These are phyloP conservation scores for Paramyrothecium sp. DNA, from an alignment of 2,329 filamentous ascomycete species.

Conservation along the genomic window DNA sequence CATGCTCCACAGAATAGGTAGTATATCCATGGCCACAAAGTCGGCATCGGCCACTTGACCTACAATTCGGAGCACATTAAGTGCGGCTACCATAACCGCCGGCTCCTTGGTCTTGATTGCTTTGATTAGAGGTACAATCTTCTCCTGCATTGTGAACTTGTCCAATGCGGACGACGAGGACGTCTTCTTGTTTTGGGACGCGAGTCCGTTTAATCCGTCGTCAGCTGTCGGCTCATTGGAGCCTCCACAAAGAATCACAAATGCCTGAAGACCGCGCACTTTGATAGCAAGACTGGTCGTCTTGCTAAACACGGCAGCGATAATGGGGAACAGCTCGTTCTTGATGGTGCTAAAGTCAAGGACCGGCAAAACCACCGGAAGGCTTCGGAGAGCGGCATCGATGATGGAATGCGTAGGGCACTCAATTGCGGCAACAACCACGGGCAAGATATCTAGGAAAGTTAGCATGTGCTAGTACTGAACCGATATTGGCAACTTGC, in stretches of 20 bases:
- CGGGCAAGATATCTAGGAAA: slow-evolving; percentile 74
- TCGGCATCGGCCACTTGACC: slow-evolving; percentile 81
- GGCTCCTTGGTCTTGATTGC: slow-evolving; percentile 98
- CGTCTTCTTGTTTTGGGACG: slow-evolving; percentile 57
- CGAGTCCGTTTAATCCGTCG: slow-evolving; percentile 76
- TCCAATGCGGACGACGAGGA: slow-evolving; percentile 79
- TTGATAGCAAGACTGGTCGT: slow-evolving; percentile 95
- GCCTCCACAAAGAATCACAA: slow-evolving; percentile 86
- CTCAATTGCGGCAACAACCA: slow-evolving; percentile 80
- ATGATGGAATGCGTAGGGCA: slow-evolving; percentile 87
- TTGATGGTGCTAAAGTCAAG: slow-evolving; percentile 97
- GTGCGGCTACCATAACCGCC: slow-evolving; percentile 91
- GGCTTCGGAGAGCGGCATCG: slow-evolving; percentile 76
- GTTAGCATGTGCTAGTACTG: slow-evolving; percentile 1
- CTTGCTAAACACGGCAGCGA: slow-evolving; percentile 86
- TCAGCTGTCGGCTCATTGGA: slow-evolving; percentile 47
- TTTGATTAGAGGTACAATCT: slow-evolving; percentile 85
- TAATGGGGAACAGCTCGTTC: slow-evolving; percentile 91
- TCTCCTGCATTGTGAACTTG: slow-evolving; percentile 98
- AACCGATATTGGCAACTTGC: slow-evolving; percentile 42
- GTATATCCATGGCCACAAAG: slow-evolving; percentile 86
- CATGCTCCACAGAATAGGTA: slow-evolving; percentile 90
- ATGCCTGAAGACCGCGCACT: slow-evolving; percentile 85
- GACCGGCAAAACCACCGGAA: slow-evolving; percentile 79
- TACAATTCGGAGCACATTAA: slow-evolving; percentile 82